Evolutionary conservation across 352 stramenopile genomes (phyloP).

Genomic region (Pythium rishiriense): DNA sequence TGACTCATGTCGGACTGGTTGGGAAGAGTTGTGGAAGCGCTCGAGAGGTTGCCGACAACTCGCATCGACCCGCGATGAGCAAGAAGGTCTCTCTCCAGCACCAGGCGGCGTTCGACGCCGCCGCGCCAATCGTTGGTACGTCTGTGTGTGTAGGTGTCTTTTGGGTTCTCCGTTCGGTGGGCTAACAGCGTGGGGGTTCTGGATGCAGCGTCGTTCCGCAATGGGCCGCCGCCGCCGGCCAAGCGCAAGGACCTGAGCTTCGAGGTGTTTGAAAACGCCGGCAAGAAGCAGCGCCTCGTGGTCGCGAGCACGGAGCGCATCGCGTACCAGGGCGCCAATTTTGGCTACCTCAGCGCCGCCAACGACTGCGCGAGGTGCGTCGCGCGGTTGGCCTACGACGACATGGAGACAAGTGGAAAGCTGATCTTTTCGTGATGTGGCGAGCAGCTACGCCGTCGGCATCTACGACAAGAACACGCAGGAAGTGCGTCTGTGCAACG

Average conservation of each 20-base stretch:
- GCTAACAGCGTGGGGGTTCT: background rate
- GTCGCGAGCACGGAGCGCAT: constrained; percentile 78
- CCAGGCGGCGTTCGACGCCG: constrained; percentile 52
- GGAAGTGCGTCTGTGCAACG: constrained; percentile 75
- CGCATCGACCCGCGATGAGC: constrained; percentile 37
- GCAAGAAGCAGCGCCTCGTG: constrained; percentile 82
- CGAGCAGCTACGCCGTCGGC: constrained; percentile 61
- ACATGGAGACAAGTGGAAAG: no score
- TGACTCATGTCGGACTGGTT: constrained; percentile 22
- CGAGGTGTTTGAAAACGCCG: constrained; percentile 77
- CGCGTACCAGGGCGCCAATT: constrained; percentile 84
- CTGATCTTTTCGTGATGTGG: no score
- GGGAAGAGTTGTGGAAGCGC: constrained; percentile 19
- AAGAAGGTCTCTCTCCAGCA: constrained; percentile 72
- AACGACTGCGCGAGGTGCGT: constrained; percentile 62
- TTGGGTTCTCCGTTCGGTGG: background rate
- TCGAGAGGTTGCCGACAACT: background rate
- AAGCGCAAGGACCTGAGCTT: constrained; percentile 68
- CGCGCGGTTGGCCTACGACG: background rate
- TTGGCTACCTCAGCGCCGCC: constrained; percentile 70
- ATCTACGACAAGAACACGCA: constrained; percentile 77
- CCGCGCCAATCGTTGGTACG: constrained; percentile 63
- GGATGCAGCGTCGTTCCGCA: constrained; percentile 80
- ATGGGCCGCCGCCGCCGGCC: constrained; percentile 59
- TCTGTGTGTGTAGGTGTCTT: background rate